A percentile compares a stretch with the other conserved stretches of the same genome.
These are phyloP conservation scores for Penicillium sclerotigenum DNA, from an alignment of 2,329 filamentous ascomycete species.

Conservation along the genomic window DNA sequence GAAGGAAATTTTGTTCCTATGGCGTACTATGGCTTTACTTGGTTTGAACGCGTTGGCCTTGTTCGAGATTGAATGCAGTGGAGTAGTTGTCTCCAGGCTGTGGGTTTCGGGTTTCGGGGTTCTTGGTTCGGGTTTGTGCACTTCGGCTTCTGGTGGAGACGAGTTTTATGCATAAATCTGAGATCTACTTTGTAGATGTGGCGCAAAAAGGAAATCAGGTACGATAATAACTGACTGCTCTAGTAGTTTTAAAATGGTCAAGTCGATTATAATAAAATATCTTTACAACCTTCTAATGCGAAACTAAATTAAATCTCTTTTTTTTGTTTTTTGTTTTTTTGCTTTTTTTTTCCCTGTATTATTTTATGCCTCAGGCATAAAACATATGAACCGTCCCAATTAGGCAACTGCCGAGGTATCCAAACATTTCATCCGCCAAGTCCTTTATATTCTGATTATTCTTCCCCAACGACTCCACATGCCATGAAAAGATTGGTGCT, in stretches of 20 bases:
- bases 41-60: too few species aligned
- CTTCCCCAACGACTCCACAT: conserved; percentile 5
- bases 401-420: conserved; percentile 1
- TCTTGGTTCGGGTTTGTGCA: background rate
- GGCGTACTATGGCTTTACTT: too few species aligned
- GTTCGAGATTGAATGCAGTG: too few species aligned
- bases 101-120: background rate
- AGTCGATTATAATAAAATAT: background rate
- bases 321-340: background rate
- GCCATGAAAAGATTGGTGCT: conserved; percentile 1
- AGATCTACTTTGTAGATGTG: background rate
- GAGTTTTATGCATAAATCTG: background rate
- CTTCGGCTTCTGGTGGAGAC: background rate
- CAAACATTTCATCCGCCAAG: background rate
- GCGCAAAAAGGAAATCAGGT: background rate
- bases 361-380: background rate
- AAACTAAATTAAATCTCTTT: background rate
- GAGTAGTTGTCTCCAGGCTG: background rate
- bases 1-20: background rate
- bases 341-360: background rate
- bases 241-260: background rate
- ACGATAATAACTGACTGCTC: background rate
- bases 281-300: background rate
- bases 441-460: background rate
- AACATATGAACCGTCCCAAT: background rate